Conservation (phyloP, 1,139 yeast genomes). For the Geotrichum phurueaensis region DNA sequence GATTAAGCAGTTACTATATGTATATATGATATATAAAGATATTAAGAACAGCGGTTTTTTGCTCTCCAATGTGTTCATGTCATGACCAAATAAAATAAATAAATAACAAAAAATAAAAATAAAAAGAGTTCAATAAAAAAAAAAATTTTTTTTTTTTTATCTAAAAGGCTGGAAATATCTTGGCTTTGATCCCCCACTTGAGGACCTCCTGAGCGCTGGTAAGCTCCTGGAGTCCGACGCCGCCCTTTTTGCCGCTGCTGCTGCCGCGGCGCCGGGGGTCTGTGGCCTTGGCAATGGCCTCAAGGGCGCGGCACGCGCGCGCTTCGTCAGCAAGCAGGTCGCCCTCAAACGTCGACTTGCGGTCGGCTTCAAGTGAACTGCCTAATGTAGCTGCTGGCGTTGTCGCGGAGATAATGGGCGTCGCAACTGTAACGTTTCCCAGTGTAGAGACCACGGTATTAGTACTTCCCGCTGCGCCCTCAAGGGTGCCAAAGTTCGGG, state of each 20-base stretch:
- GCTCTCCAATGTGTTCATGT: not conserved
- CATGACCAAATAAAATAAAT: not conserved
- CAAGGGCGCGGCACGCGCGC: conserved; percentile 28
- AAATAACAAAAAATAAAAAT: not conserved
- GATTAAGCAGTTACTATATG: too few species aligned
- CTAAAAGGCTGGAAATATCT: conserved; percentile 21
- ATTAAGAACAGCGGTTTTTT: not conserved
- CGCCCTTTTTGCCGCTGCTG: not conserved
- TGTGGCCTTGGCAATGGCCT: conserved; percentile 30
- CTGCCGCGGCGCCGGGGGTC: conserved; percentile 32
- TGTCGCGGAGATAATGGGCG: not conserved
- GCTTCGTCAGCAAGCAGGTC: conserved; percentile 24
- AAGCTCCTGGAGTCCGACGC: conserved; percentile 13
- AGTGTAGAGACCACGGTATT: not conserved
- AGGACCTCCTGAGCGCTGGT: conserved; percentile 29
- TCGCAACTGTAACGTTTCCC: not conserved
- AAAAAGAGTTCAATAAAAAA: not conserved
- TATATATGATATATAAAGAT: not conserved
- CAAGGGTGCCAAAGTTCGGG: not conserved
- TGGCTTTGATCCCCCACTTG: conserved; percentile 28
- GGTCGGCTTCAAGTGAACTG: not conserved
- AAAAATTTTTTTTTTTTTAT: not conserved
- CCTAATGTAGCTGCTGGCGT: not conserved
- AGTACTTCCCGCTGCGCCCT: not conserved
- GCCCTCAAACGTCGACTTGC: conserved; percentile 8